Evolutionary conservation across 306 rosid species (phyloP).

Genomic region (Elaeagnus macrophylla): DNA sequence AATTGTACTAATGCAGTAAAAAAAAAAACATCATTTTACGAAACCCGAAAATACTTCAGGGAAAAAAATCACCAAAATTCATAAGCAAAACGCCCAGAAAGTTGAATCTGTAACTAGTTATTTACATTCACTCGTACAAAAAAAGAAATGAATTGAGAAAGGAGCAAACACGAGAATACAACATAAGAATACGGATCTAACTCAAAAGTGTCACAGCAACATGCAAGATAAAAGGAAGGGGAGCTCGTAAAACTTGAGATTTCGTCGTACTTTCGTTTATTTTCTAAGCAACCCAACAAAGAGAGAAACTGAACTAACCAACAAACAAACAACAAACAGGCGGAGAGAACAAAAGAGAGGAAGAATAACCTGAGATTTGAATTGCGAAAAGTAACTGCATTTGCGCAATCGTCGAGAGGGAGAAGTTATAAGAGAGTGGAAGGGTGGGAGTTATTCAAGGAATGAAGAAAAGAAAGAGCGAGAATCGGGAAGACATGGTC

Average conservation of each 20-base stretch:
- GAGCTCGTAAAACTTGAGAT: neutral
- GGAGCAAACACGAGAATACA: neutral
- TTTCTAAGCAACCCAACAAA: conserved; percentile 4
- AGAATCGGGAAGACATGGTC: no score
- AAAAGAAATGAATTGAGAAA: neutral
- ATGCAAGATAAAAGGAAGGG: neutral
- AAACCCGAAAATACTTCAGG: no score
- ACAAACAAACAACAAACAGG: neutral
- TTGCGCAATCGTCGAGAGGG: no score
- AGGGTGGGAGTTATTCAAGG: no score
- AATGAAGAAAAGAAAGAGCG: no score
- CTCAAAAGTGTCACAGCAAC: neutral
- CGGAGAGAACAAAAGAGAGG: neutral
- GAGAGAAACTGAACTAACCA: neutral
- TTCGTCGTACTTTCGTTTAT: neutral
- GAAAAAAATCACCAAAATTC: no score
- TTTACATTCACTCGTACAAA: neutral
- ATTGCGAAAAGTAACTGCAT: conserved; percentile 14
- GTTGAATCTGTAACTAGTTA: neutral
- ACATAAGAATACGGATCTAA: neutral
- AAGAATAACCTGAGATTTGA: neutral
- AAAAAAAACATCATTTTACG: no score
- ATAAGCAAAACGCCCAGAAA: neutral
- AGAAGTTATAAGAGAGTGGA: no score
- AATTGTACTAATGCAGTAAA: no score